Percentiles rank a stretch among this genome's conserved stretches.
Evolutionary conservation across 2,329 filamentous ascomycete species (phyloP).

Genomic region (Xylariaceae sp.): DNA sequence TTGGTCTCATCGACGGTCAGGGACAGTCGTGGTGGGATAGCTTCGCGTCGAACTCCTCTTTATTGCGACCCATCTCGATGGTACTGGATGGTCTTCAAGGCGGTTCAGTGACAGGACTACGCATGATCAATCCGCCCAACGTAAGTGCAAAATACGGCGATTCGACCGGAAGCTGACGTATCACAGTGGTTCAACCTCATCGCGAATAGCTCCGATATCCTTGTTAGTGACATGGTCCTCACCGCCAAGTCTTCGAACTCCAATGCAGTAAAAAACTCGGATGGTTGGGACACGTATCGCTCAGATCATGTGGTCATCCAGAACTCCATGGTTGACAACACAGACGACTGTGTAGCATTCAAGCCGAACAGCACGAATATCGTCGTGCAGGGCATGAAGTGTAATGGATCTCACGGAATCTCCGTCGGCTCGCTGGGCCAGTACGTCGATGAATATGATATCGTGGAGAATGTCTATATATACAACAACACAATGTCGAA

Average conservation of each 20-base stretch:
- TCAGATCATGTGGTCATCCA: constrained; percentile 60
- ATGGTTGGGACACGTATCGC: constrained; percentile 61
- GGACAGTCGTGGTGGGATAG: constrained; percentile 61
- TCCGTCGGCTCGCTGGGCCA: constrained; percentile 68
- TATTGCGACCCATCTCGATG: constrained; percentile 19
- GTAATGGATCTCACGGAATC: constrained; percentile 67
- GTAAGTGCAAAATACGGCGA: constrained; percentile 7
- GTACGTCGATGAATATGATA: constrained; percentile 57
- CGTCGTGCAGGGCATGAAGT: constrained; percentile 60
- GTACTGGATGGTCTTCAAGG: constrained; percentile 18
- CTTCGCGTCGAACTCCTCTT: constrained; percentile 40
- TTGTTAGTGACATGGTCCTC: constrained; percentile 60
- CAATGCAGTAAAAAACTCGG: constrained; percentile 56
- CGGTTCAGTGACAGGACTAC: constrained; percentile 18
- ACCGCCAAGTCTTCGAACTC: constrained; percentile 41
- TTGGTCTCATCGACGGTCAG: constrained; percentile 50
- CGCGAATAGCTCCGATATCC: constrained; percentile 58
- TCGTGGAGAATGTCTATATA: constrained; percentile 64
- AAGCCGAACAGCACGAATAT: constrained; percentile 69
- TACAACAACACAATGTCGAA: constrained; percentile 56
- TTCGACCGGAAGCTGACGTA: constrained; percentile 1
- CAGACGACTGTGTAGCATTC: constrained; percentile 68
- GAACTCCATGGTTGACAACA: constrained; percentile 59
- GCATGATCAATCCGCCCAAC: constrained; percentile 20
- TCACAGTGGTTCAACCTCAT: constrained; percentile 59